These are phyloP conservation scores for Moelleriella libera DNA, from an alignment of 2,329 filamentous ascomycete genomes.

Conservation along the genomic window DNA sequence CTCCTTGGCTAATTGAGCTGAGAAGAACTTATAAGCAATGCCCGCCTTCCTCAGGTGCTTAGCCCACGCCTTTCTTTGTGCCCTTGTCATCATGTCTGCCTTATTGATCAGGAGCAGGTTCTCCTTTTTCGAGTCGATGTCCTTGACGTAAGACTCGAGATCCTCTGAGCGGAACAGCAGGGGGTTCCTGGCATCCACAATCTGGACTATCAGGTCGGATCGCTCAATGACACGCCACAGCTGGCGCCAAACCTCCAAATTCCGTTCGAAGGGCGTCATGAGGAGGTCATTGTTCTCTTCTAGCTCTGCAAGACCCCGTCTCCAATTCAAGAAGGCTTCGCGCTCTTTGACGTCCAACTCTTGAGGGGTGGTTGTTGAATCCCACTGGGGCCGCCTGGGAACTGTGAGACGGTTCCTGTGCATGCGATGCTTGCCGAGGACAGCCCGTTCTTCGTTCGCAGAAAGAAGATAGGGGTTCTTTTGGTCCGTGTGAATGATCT, in stretches of 20 bases:
- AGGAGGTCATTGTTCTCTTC: conserved; percentile 89
- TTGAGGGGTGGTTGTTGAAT: conserved; percentile 67
- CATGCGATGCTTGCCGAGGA: conserved; percentile 67
- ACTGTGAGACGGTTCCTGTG: conserved; percentile 74
- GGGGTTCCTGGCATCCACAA: conserved; percentile 92
- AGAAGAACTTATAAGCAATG: conserved; percentile 94
- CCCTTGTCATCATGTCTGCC: conserved; percentile 92
- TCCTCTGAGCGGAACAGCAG: conserved; percentile 90
- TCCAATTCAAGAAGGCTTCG: conserved; percentile 74
- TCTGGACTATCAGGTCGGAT: conserved; percentile 91
- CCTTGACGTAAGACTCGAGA: conserved; percentile 85
- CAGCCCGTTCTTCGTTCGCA: conserved; percentile 64
- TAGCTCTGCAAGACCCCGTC: conserved; percentile 77
- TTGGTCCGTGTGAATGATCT: conserved; percentile 94
- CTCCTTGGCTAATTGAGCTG: conserved; percentile 82
- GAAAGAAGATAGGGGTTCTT: conserved; percentile 90
- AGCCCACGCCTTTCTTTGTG: conserved; percentile 74
- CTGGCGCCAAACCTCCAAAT: conserved; percentile 95
- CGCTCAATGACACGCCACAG: conserved; percentile 96
- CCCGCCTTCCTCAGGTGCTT: conserved; percentile 67
- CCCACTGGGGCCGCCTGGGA: conserved; percentile 80
- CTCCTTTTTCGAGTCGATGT: conserved; percentile 74
- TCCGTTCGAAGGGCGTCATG: conserved; percentile 96
- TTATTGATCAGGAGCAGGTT: conserved; percentile 95
- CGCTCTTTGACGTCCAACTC: conserved; percentile 70